A percentile compares a stretch with the other conserved stretches of the same genome.
Evolutionary conservation across 2,329 filamentous ascomycete genomes (phyloP).

Genomic region (Colletotrichum neosansevieriae): DNA sequence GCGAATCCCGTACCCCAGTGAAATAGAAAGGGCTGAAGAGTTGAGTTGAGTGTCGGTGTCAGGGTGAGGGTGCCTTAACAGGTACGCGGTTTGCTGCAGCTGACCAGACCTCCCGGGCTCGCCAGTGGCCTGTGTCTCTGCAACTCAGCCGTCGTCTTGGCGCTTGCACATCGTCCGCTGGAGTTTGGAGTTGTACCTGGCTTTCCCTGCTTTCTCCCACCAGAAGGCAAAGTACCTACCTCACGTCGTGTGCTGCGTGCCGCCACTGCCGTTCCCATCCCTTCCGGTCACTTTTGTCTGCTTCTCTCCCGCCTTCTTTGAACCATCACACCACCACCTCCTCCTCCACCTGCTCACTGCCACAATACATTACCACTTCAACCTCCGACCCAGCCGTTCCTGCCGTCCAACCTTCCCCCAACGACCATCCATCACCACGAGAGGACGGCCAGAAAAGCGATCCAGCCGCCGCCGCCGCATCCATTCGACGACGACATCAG

Average conservation of each 20-base stretch:
- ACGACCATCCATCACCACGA: background rate
- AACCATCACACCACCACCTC: slow-evolving; percentile 18
- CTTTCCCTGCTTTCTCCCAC: background rate
- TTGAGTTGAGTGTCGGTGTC: background rate
- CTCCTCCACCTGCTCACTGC: too few species aligned
- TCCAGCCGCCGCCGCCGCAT: background rate
- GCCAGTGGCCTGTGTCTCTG: slow-evolving; percentile 31
- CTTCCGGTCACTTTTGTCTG: slow-evolving; percentile 36
- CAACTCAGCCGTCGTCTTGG: slow-evolving; percentile 32
- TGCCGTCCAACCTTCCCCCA: slow-evolving; percentile 1
- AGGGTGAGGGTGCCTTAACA: slow-evolving; percentile 9
- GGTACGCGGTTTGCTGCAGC: slow-evolving; percentile 22
- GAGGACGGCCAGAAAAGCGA: background rate
- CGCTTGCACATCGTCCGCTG: slow-evolving; percentile 22
- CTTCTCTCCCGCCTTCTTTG: slow-evolving; percentile 9
- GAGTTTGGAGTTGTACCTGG: slow-evolving; percentile 10
- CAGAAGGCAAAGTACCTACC: background rate
- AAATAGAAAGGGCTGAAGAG: too few species aligned
- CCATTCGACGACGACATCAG: background rate
- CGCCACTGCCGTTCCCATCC: slow-evolving; percentile 34
- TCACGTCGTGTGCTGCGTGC: slow-evolving; percentile 3
- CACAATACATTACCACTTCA: background rate
- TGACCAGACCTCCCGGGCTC: slow-evolving; percentile 30
- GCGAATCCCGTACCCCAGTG: too few species aligned
- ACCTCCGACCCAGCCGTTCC: slow-evolving; percentile 15